These are phyloP conservation scores for Gremmenia infestans DNA, from an alignment of 2,329 filamentous ascomycete species.

Conservation along the genomic window DNA sequence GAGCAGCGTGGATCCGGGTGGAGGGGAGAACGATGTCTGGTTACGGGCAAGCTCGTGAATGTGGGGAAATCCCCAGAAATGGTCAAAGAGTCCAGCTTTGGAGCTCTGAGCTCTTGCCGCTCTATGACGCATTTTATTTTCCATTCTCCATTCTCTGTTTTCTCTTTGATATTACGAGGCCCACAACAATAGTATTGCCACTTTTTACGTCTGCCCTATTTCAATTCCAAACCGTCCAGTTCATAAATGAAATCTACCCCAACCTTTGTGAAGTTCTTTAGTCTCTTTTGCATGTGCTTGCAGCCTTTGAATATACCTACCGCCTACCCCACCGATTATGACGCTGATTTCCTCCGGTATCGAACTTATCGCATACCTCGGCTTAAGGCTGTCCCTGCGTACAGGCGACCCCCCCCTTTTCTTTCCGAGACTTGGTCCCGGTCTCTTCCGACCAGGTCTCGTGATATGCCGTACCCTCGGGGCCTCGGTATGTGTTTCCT, in stretches of 20 bases:
- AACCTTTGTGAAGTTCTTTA: too few species aligned
- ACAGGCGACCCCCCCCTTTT: background rate
- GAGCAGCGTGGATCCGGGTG: slow-evolving; percentile 19
- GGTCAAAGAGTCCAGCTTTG: background rate
- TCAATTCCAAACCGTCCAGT: too few species aligned
- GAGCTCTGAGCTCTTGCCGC: background rate
- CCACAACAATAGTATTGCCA: too few species aligned
- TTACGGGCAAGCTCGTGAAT: slow-evolving; percentile 21
- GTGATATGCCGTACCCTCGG: background rate
- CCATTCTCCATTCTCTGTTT: background rate
- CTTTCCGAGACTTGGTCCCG: background rate
- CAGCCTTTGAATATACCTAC: background rate
- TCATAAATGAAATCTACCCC: too few species aligned
- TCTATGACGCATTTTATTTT: background rate
- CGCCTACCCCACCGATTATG: background rate
- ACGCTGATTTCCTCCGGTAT: background rate
- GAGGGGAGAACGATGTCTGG: slow-evolving; percentile 15
- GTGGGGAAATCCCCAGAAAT: slow-evolving; percentile 17
- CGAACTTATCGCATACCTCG: background rate
- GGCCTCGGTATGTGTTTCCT: background rate
- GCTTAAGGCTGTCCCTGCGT: background rate
- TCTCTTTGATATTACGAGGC: background rate
- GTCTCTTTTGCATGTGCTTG: too few species aligned
- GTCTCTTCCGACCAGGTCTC: background rate
- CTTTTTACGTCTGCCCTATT: too few species aligned